These are phyloP conservation scores for Vitellaria paradoxa DNA, from an alignment of 179 eudicot genomes.

Conservation along the genomic window DNA sequence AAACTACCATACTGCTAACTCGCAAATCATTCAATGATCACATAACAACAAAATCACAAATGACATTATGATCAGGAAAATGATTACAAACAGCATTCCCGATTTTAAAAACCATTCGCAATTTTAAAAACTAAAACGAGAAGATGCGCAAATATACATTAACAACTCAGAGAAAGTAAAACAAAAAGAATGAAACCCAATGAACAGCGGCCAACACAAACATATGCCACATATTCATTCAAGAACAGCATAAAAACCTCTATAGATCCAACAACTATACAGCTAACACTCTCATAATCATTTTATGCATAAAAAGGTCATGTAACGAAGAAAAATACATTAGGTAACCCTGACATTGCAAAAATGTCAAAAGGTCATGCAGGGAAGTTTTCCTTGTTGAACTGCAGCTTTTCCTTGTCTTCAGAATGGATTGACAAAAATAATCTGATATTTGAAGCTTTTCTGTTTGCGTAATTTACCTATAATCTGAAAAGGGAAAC, in stretches of 20 bases:
- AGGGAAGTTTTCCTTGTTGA: slow-evolving; percentile 28
- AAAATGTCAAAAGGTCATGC: slow-evolving; percentile 54
- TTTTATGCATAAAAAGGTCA: neutral
- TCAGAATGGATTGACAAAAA: slow-evolving; percentile 19
- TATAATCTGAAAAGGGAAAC: slow-evolving; percentile 24
- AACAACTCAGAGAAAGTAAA: no score
- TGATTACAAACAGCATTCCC: neutral
- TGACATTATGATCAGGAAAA: neutral
- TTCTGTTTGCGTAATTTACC: slow-evolving; percentile 12
- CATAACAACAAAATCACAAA: neutral
- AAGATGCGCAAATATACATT: neutral
- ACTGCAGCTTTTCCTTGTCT: slow-evolving; percentile 27
- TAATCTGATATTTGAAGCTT: slow-evolving; percentile 7
- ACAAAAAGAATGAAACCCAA: neutral
- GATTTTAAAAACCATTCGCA: neutral
- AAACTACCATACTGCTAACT: neutral
- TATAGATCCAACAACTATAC: neutral
- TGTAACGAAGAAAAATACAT: slow-evolving; percentile 39
- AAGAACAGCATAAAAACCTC: neutral
- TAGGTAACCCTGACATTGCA: slow-evolving; percentile 66
- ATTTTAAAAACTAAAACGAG: neutral
- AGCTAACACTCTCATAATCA: neutral
- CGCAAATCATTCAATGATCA: neutral
- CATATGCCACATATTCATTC: neutral
- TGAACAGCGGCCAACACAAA: neutral